Evolutionary conservation across 1,284 basidiomycete species (phyloP), one percentile per base, ranked within the genome.

Genomic region (Ustilago crameri): DNA sequence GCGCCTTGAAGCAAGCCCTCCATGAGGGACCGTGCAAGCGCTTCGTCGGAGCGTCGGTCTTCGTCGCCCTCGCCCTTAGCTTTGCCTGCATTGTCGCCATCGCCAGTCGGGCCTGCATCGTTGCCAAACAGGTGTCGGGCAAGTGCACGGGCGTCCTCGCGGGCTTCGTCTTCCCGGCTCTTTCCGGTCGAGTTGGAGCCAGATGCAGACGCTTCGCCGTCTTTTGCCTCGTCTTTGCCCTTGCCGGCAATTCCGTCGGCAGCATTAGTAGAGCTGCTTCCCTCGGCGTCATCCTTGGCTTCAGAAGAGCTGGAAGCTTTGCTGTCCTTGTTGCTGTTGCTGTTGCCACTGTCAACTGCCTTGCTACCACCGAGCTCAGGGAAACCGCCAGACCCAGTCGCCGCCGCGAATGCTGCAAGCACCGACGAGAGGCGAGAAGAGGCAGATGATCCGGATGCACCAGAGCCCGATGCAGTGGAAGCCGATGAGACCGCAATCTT

Each of bases 341-440:
- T 41, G 38, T 30, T 27, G 40, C 47, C 35, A 26, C 38, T 23
- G 9, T 37, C 48, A 22, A 9, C 38, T 18, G 48, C n/a, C 17
- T 18, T 45, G 49, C 42, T 51, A 49, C 51, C 44, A 38, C 47
- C 43, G 18, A 64, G 60, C 42, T 67, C 57, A 9, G 64, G 60
- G 51, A 60, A 68, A 15, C 52, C 60, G 15, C 60, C 52, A 14
- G 64, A 57, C 20, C 85, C 85, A 7, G 84, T 90, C 0, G 90
- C 89, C 4, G 84, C 85, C 5, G 93, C 90, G 49, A 96, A 87
- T 3, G 94, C 91, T 24, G 95, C 93, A 44, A 98, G 88, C 89
- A 97, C 93, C 37, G 91, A 90, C 3, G 92, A 91, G 14, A 97
- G 84, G 14, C 93, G 88, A 15, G 90, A 89, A 18, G 58, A 55